Base-by-base conservation (phyloP, 345 rosid genomes). In the Hibiscus trionum region DNA sequence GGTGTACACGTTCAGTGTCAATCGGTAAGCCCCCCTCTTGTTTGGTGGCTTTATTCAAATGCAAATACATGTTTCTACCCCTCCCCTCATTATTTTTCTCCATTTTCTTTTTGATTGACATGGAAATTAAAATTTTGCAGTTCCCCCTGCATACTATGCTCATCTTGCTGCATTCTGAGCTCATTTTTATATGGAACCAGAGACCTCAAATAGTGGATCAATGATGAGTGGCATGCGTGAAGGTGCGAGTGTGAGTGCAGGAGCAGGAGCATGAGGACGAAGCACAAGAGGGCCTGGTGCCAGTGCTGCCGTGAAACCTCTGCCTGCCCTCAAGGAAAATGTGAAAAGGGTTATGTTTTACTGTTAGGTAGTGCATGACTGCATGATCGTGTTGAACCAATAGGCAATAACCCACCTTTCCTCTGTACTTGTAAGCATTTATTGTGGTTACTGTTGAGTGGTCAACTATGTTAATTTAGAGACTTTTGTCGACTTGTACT, bases 141-240 rank as follows among this genome's bases (percentile, higher is more conserved):
- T 95, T 37, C 99, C 99, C 5, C 99, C 98, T 15, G 99, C 98
- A 1, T 95, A 95, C 58, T 92, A 95, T 73, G 99, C 99, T 0
- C 99, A 95, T 83, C 91, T 95, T 26, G 99, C 98, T 27, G 99
- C 99, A 37, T 95, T 95, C 67, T 83, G 97, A 74, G 99, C 99
- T 47, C 90, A 97, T 14, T 95, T 95, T 84, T 95, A 95, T 73
- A 89, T 92, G 99, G 99, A 95, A 66, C 97, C 99, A 2, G 99
- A 95, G 84, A 87, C 98, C 2, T 93, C 97, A 2, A 98, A 95
- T 82, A 92, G 97, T 56, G 99, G 97, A 9, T 95, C 99, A 0
- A 88, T 91, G 87, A 86, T 90, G 0, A 91, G 98, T 68, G 97
- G 96, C 7, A 77, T 84, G 81, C 91, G 94, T 1, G 90, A 90